Base-by-base conservation (phyloP, 2,329 filamentous ascomycete species). In the Cytospora mali region DNA sequence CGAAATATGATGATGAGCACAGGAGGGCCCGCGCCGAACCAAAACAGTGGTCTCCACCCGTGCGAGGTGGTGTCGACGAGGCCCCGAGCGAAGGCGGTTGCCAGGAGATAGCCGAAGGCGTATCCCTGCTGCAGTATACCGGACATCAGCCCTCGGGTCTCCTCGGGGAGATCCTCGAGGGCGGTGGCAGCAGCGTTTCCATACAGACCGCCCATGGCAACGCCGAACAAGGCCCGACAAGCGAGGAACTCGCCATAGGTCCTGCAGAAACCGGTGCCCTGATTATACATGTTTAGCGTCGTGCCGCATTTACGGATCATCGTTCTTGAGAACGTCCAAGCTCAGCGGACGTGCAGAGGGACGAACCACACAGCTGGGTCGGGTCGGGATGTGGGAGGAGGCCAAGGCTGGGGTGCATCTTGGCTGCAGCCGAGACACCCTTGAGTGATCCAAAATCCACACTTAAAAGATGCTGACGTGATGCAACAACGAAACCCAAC, bases 11-110 rank as follows among this genome's bases (percentile, higher is more conserved):
- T 96, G 75, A 96, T 89, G 33, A 96, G 74, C 2, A 93, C 82
- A 0, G 93, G 93, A 0, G 91, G 91, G 42, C 88, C 84, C 6
- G 92, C 91, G 14, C 88, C 92, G 74, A 96, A 96, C 92, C 93
- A 97, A 80, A 88, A 96, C 0, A 96, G 80, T 0, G 92, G 91
- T 9, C 93, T 82, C 93, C 93, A 97, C 58, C 83, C 87, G 71
- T 96, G 88, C 1, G 86, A 74, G 0, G 92, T 94, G 1, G 92
- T 95, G 74, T 90, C 79, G 55, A 93, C 85, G 7, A 95, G 82
- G 5, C 81, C 91, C 9, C 87, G 80, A 13, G 84, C 75, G 67
- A 90, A 87, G 16, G 84, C 83, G 0, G 83, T 76, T 2, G 80
- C 80, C 13, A 85, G 76, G 1, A 90, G 80, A 71, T 93, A 93